Evolutionary conservation across 768 basidiomycete species (phyloP).

Genomic region (Cystofilobasidium ferigula): DNA sequence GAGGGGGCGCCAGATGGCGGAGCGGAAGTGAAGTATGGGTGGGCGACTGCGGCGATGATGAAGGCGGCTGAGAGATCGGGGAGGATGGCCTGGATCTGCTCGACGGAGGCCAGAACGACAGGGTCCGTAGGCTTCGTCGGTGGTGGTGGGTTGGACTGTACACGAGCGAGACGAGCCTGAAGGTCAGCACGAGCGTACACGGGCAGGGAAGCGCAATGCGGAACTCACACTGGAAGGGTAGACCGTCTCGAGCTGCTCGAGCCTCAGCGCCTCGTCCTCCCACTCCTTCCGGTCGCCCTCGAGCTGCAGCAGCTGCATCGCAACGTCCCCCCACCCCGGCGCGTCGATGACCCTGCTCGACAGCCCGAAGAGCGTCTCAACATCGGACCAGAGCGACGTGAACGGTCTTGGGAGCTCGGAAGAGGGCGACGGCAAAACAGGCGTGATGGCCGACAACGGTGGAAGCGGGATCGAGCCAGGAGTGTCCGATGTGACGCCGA

Average conservation of each 20-base stretch:
- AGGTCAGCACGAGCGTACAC: not conserved
- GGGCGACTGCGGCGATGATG: not conserved
- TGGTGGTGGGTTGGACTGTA: conserved; percentile 72
- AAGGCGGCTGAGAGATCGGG: conserved; percentile 3
- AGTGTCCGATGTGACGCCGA: not conserved
- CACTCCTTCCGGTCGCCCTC: conserved; percentile 11
- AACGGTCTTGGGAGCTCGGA: conserved; percentile 1
- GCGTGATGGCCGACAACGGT: not conserved
- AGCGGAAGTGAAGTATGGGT: not conserved
- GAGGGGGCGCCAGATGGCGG: not conserved
- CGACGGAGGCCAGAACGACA: not conserved
- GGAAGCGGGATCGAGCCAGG: not conserved
- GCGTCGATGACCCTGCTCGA: not conserved
- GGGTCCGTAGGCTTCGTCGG: conserved; percentile 42
- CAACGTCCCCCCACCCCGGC: conserved; percentile 6
- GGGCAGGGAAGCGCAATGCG: not conserved
- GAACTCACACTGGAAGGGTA: not conserved
- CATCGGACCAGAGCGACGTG: conserved; percentile 12
- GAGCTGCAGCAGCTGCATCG: conserved; percentile 16
- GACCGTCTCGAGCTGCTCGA: not conserved
- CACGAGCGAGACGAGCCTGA: conserved; percentile 38
- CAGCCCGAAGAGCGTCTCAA: conserved; percentile 17
- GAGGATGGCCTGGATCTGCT: conserved; percentile 6
- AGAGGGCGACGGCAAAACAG: not conserved
- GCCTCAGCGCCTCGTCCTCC: conserved; percentile 1